Evolutionary conservation across 73 alveolate genomes (phyloP).

Genomic region (Paramecium tetraurelia): DNA sequence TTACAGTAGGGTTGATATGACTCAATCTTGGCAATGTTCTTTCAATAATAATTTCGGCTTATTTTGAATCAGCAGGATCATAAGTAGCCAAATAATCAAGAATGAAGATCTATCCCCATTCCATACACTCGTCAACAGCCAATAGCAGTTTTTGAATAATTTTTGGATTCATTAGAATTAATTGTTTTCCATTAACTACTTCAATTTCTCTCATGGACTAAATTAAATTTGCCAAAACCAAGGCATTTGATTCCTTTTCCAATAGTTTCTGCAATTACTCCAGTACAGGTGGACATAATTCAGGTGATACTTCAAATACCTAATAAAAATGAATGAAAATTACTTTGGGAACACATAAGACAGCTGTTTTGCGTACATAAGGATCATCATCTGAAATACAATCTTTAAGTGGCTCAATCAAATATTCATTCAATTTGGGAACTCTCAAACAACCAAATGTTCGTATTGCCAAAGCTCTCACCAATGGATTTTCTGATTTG

Average conservation of each 20-base stretch:
- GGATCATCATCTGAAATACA: constrained; percentile 81
- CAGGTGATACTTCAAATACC: constrained; percentile 65
- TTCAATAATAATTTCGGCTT: constrained; percentile 77
- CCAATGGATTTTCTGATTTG: constrained; percentile 50
- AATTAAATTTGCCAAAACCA: constrained; percentile 10
- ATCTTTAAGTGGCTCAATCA: constrained; percentile 66
- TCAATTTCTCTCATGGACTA: neutral
- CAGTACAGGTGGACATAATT: neutral
- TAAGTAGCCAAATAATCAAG: constrained; percentile 83
- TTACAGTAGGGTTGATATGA: constrained; percentile 88
- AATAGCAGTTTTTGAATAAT: constrained; percentile 65
- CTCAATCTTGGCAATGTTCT: constrained; percentile 88
- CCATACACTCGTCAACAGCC: constrained; percentile 79
- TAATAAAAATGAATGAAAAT: constrained; percentile 50
- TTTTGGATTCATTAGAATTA: constrained; percentile 65
- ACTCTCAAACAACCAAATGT: constrained; percentile 59
- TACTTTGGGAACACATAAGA: constrained; percentile 78
- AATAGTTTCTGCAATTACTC: neutral
- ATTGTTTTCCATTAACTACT: constrained; percentile 68
- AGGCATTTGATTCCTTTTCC: constrained; percentile 15
- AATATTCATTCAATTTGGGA: constrained; percentile 46
- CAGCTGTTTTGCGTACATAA: constrained; percentile 82
- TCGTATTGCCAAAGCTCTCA: constrained; percentile 57
- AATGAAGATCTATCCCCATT: constrained; percentile 94
- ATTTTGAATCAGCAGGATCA: constrained; percentile 67